phyloP scores from a whole-genome alignment of 1,284 basidiomycete genomes.

The Hypsizygus ulmarius region DNA sequence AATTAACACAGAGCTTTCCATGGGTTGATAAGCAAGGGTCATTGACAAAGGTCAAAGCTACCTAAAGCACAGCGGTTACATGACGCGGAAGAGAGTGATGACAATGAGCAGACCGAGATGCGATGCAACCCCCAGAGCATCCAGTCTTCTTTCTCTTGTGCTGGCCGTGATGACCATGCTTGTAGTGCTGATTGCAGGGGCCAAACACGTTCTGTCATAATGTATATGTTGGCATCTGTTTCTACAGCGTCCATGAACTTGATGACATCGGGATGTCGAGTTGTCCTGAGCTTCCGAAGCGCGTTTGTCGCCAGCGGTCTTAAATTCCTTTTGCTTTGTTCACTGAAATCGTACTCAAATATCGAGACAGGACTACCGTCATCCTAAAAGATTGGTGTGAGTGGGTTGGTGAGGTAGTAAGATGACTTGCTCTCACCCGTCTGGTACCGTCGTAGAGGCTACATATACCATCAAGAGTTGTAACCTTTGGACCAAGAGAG shows the following conservation, averaged over 20 bases:
- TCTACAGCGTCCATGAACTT: constrained; percentile 94
- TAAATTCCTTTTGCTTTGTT: constrained; percentile 53
- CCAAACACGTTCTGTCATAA: constrained; percentile 91
- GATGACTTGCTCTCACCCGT: constrained; percentile 51
- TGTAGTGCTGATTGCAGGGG: constrained; percentile 71
- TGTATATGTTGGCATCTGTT: constrained; percentile 83
- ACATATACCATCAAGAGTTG: constrained; percentile 79
- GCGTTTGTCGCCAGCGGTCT: constrained; percentile 88
- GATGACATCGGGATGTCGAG: constrained; percentile 93
- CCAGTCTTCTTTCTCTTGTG: constrained; percentile 81
- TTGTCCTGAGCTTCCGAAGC: constrained; percentile 86
- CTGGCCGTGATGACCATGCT: constrained; percentile 61
- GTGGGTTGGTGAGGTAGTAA: constrained; percentile 12
- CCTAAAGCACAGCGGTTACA: constrained; percentile 43
- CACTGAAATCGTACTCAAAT: constrained; percentile 84
- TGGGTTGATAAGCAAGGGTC: constrained; percentile 85
- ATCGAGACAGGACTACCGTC: constrained; percentile 83
- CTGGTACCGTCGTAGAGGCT: constrained; percentile 86
- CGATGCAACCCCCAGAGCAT: constrained; percentile 91
- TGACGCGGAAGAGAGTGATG: background rate
- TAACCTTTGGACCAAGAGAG: constrained; percentile 75
- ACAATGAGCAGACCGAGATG: constrained; percentile 65
- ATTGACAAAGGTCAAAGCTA: constrained; percentile 90
- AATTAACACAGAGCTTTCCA: constrained; percentile 77
- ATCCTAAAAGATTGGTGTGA: constrained; percentile 56